A percentile compares a stretch with the other conserved stretches of the same genome.
phyloP scores from a whole-genome alignment of 1,284 basidiomycete species.

The Ceratobasidium papillatum region DNA sequence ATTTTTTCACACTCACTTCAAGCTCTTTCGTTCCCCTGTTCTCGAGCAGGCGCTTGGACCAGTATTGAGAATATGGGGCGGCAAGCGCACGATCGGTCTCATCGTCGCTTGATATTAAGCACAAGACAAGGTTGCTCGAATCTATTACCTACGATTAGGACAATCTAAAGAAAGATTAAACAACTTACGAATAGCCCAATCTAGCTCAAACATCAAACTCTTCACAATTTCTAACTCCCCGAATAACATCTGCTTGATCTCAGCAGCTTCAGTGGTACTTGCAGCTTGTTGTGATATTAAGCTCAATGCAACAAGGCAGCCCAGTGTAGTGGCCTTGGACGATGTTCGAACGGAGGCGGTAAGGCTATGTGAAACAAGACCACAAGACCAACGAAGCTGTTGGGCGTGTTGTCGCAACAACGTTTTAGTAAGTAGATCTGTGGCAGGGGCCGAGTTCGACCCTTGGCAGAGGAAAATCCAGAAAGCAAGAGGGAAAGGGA shows the following conservation, averaged over 20 bases:
- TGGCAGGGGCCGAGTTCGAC: not conserved
- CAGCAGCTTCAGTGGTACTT: not conserved
- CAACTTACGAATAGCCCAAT: not conserved
- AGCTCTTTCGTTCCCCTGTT: not conserved
- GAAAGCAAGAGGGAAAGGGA: slow-evolving; percentile 16
- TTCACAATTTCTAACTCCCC: not conserved
- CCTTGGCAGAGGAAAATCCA: not conserved
- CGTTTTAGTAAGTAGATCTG: not conserved
- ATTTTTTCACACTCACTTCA: slow-evolving; percentile 5
- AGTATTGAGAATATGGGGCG: slow-evolving; percentile 24
- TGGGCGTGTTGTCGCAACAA: not conserved
- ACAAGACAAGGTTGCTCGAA: not conserved
- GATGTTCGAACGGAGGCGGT: not conserved
- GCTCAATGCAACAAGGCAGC: slow-evolving; percentile 1
- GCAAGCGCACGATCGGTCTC: slow-evolving; percentile 17
- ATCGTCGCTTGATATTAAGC: not conserved
- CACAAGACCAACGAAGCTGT: slow-evolving; percentile 13
- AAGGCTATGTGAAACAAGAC: slow-evolving; percentile 22
- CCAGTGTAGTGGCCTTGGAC: not conserved
- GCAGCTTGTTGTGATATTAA: not conserved
- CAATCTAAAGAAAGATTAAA: not conserved
- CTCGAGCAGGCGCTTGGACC: slow-evolving; percentile 8
- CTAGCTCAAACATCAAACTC: not conserved
- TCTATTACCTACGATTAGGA: slow-evolving; percentile 1
- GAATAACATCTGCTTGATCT: slow-evolving; percentile 15